Evolutionary conservation across 352 stramenopile species (phyloP).

Genomic region (Globisporangium okanoganense): DNA sequence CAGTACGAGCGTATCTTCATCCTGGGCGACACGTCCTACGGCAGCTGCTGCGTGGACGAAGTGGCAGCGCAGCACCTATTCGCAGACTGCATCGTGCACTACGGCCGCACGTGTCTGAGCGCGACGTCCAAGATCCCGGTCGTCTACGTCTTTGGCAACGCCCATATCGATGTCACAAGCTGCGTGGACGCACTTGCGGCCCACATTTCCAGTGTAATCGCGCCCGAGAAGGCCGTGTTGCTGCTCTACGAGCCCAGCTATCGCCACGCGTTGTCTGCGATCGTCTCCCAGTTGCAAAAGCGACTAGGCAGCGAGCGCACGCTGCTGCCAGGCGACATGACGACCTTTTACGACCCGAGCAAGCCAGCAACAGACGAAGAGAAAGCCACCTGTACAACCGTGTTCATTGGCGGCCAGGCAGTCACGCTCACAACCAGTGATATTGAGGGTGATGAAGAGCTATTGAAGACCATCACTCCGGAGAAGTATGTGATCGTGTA

Average conservation of each 20-base stretch:
- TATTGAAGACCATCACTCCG: conserved; percentile 30
- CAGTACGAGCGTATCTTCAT: conserved; percentile 86
- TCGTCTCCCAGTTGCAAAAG: conserved; percentile 44
- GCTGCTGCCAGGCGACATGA: conserved; percentile 60
- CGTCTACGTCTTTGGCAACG: conserved; percentile 89
- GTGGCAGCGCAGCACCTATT: conserved; percentile 92
- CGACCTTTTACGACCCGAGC: conserved; percentile 62
- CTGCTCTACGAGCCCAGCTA: conserved; percentile 92
- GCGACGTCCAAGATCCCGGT: conserved; percentile 83
- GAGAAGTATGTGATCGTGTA: conserved; percentile 60
- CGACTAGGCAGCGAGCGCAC: conserved; percentile 31
- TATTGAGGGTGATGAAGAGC: too few species aligned
- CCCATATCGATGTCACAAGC: conserved; percentile 51
- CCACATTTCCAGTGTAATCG: conserved; percentile 20
- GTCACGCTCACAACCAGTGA: conserved; percentile 28
- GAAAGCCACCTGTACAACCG: conserved; percentile 2
- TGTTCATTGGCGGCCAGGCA: conserved; percentile 61
- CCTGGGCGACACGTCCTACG: conserved; percentile 95
- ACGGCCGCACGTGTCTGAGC: conserved; percentile 92
- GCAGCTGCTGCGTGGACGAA: conserved; percentile 95
- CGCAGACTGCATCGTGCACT: conserved; percentile 94
- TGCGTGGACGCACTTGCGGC: conserved; percentile 43
- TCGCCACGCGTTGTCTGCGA: conserved; percentile 61
- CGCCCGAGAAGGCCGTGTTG: conserved; percentile 58
- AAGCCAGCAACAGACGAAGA: background rate